Conservation (phyloP, 371 early-diverging fungal genomes). For the Coemansia sp. region DNA sequence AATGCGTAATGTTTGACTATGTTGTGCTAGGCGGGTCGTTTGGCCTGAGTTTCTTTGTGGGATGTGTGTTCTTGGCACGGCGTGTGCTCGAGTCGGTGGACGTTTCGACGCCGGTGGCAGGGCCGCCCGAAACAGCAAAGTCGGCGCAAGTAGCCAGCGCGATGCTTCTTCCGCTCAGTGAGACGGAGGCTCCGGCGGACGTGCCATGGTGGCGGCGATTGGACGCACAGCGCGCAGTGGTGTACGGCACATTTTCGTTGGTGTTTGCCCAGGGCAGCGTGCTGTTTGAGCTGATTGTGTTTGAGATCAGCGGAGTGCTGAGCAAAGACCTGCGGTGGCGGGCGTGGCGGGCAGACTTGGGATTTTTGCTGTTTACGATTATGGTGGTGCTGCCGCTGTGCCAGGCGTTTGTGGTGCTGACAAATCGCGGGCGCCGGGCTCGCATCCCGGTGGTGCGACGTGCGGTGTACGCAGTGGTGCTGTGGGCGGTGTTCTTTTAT, state of each 20-base stretch:
- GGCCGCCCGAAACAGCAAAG: slow-evolving; percentile 37
- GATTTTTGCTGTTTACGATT: slow-evolving; percentile 63
- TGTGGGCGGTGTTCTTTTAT: slow-evolving; percentile 67
- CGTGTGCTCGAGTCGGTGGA: slow-evolving; percentile 50
- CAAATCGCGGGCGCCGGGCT: slow-evolving; percentile 60
- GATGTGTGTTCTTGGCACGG: slow-evolving; percentile 41
- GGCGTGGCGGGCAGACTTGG: slow-evolving; percentile 73
- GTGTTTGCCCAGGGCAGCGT: slow-evolving; percentile 76
- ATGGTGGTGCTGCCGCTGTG: slow-evolving; percentile 73
- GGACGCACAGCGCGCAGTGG: slow-evolving; percentile 43
- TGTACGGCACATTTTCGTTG: slow-evolving; percentile 70
- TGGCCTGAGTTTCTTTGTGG: slow-evolving; percentile 36
- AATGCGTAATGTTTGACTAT: slow-evolving; percentile 25
- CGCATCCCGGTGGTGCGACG: slow-evolving; percentile 60
- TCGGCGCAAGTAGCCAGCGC: slow-evolving; percentile 27
- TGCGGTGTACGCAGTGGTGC: slow-evolving; percentile 51
- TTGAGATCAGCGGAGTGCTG: slow-evolving; percentile 73
- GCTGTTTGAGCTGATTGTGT: slow-evolving; percentile 77
- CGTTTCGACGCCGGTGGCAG: slow-evolving; percentile 42
- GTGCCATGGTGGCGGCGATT: slow-evolving; percentile 18
- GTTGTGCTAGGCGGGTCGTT: slow-evolving; percentile 39
- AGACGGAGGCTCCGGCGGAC: not conserved
- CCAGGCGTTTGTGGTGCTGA: slow-evolving; percentile 67
- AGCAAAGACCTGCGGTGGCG: slow-evolving; percentile 66
- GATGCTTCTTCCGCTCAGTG: slow-evolving; percentile 29